These are phyloP conservation scores for Pleurotus tuoliensis DNA, from an alignment of 768 basidiomycete genomes.

Conservation along the genomic window DNA sequence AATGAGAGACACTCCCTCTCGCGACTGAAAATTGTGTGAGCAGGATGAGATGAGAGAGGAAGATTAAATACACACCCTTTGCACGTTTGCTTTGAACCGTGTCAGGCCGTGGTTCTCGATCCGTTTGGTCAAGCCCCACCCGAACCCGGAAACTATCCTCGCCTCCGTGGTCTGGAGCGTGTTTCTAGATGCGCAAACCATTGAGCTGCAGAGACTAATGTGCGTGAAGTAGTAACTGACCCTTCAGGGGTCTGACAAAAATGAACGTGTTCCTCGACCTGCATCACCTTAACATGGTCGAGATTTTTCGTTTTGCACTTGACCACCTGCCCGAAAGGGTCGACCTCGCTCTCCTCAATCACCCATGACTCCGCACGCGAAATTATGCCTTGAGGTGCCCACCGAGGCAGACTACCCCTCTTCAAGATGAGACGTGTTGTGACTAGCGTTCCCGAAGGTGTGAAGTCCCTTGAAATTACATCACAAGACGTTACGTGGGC, in stretches of 20 bases:
- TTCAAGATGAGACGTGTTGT: conserved; percentile 93
- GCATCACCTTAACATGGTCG: conserved; percentile 93
- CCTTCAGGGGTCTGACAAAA: conserved; percentile 68
- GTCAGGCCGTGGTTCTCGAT: conserved; percentile 85
- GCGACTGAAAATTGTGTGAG: conserved; percentile 49
- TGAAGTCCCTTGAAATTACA: conserved; percentile 80
- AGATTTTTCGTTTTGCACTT: conserved; percentile 83
- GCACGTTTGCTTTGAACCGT: conserved; percentile 83
- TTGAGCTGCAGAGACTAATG: background rate
- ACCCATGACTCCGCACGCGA: conserved; percentile 91
- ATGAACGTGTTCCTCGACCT: conserved; percentile 79
- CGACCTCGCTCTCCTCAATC: conserved; percentile 91
- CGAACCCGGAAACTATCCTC: conserved; percentile 81
- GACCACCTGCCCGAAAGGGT: conserved; percentile 74
- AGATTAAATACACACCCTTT: conserved; percentile 45
- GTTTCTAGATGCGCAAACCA: conserved; percentile 41
- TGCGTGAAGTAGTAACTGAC: conserved; percentile 38
- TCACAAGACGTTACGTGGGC: conserved; percentile 94
- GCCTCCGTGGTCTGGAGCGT: conserved; percentile 86
- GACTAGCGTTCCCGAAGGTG: conserved; percentile 67
- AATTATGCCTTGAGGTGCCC: conserved; percentile 84
- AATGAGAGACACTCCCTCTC: conserved; percentile 83
- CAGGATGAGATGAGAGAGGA: background rate
- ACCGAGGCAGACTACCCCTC: conserved; percentile 84
- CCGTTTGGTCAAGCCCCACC: conserved; percentile 83